These are phyloP conservation scores for Yamadazyma atmosphaerica DNA, from an alignment of 1,139 yeast species.

Conservation along the genomic window DNA sequence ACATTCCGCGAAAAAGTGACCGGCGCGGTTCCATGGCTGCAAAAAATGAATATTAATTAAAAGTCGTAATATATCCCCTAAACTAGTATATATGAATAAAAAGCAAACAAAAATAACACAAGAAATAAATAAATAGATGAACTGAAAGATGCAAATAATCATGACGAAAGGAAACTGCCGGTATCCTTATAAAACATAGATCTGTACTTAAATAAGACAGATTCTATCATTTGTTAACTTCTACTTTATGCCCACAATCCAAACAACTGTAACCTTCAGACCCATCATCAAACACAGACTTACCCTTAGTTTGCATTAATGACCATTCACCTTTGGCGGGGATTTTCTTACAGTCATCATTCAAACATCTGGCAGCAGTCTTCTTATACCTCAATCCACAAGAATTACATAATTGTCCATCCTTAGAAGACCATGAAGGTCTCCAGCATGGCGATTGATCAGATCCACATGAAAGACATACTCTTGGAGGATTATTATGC, in stretches of 20 bases:
- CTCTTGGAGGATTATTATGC: conserved; percentile 40
- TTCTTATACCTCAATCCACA: conserved; percentile 95
- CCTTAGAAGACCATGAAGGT: conserved; percentile 88
- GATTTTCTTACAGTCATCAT: conserved; percentile 72
- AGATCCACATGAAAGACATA: conserved; percentile 88
- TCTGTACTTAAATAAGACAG: conserved; percentile 5
- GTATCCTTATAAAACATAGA: conserved; percentile 3
- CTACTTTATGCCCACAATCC: conserved; percentile 60
- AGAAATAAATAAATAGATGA: no score
- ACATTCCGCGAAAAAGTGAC: not conserved
- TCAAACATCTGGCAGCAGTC: conserved; percentile 87
- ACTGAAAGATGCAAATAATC: not conserved
- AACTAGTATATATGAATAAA: no score
- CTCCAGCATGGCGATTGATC: conserved; percentile 98
- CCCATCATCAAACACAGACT: conserved; percentile 41
- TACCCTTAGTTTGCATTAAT: conserved; percentile 75
- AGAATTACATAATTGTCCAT: conserved; percentile 93
- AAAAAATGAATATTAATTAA: not conserved
- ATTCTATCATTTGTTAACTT: conserved; percentile 30
- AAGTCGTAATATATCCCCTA: not conserved
- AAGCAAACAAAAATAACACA: no score
- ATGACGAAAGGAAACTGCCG: no score
- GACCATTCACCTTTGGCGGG: conserved; percentile 98
- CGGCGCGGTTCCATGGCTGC: not conserved
- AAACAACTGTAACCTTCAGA: conserved; percentile 57